phyloP scores from a whole-genome alignment of 768 basidiomycete genomes.

The Tricholoma sp. region DNA sequence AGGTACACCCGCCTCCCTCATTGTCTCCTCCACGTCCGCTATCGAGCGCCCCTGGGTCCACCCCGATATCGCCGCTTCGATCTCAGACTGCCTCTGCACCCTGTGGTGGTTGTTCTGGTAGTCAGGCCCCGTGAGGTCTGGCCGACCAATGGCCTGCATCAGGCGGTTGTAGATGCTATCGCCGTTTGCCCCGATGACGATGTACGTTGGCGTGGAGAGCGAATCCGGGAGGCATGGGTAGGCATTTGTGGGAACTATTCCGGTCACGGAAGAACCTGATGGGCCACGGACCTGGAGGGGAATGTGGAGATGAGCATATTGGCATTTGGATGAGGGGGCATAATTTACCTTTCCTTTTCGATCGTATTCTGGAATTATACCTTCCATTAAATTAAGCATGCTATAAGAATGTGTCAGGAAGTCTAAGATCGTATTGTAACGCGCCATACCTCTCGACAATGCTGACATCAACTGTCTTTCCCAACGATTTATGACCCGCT shows the following conservation, averaged over 20 bases:
- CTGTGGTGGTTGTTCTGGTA: slow-evolving; percentile 59
- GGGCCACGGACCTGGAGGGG: slow-evolving; percentile 54
- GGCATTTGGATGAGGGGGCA: not conserved
- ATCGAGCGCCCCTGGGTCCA: slow-evolving; percentile 51
- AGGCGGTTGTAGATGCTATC: slow-evolving; percentile 65
- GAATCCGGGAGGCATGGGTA: slow-evolving; percentile 58
- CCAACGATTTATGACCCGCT: slow-evolving; percentile 24
- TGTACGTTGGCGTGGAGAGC: slow-evolving; percentile 41
- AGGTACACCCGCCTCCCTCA: slow-evolving; percentile 53
- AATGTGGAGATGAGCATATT: not conserved
- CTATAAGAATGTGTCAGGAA: slow-evolving; percentile 23
- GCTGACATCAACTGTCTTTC: slow-evolving; percentile 69
- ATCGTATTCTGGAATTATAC: slow-evolving; percentile 71
- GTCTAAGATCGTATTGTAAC: too few relatives aligned
- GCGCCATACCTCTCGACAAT: slow-evolving; percentile 58
- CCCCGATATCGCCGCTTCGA: slow-evolving; percentile 55
- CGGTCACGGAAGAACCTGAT: slow-evolving; percentile 70
- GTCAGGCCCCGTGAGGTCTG: slow-evolving; percentile 52
- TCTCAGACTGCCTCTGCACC: slow-evolving; percentile 56
- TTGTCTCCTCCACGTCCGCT: slow-evolving; percentile 46
- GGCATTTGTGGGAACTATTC: slow-evolving; percentile 72
- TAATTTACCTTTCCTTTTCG: slow-evolving; percentile 55
- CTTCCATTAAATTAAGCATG: slow-evolving; percentile 76
- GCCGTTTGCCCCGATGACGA: slow-evolving; percentile 71
- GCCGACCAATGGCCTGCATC: slow-evolving; percentile 55